Evolutionary conservation across 306 rosid genomes (phyloP), one percentile per base, ranked within the genome.

Genomic region (Lathyrus aphaca): DNA sequence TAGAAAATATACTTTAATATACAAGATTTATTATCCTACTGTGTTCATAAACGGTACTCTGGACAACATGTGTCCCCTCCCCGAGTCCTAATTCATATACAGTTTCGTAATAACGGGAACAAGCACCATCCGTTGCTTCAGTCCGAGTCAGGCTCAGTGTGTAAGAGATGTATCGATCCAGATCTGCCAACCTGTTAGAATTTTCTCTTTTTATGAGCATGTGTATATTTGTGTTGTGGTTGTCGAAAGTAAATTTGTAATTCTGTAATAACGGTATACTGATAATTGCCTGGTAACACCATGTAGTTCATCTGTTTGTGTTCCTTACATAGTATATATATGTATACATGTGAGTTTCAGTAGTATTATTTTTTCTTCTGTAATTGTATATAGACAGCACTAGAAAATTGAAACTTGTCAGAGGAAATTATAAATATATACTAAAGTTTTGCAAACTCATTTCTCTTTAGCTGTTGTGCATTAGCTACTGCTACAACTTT

Each of bases 141-240:
- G 39, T 72, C 80, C 57, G 77, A 60, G 15, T 56, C 78, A 75
- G 63, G 82, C 61, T 55, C 82, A 63, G 80, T 35, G 66, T 74
- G 80, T 57, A 69, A 74, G 82, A 59, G 79, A 80, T 35, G 80
- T 72, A 55, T 62, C 87, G 32, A 56, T 80, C 65, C 65, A 61
- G 64, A 57, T 71, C 76, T 51, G 29, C 59, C 75, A 60, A 64
- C 35, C 39, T 63, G 37, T 64, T 64, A 14, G 16, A 57, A 30
- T 29, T 16, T 3, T 53, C 59, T 30, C 66, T 49, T 44, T 43
- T 49, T 43, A 68, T 70, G 68, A 82, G 83, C 76, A 69, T 64
- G 17, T 76, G 72, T 86, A 92, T 90, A 84, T 83, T 81, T 76
- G 84, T 77, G 58, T 54, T 76, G 79, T 62, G 75, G 63, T 76